phyloP scores from a whole-genome alignment of 2,329 filamentous ascomycete genomes.

The Gyromitra esculenta region DNA sequence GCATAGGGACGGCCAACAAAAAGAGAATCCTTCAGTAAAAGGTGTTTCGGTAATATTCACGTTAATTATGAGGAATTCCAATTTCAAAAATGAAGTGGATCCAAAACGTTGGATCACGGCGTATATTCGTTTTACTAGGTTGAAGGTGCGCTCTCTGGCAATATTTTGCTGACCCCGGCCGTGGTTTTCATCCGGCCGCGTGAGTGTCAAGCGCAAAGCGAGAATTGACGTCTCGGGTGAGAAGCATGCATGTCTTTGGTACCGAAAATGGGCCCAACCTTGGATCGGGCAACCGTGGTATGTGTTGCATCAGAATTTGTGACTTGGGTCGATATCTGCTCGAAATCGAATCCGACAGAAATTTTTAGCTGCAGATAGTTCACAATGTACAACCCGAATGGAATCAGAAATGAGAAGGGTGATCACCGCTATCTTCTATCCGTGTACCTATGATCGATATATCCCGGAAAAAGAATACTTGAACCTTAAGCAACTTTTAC shows the following conservation, averaged over 20 bases:
- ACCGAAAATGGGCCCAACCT: background rate
- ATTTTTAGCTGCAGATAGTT: background rate
- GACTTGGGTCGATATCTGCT: background rate
- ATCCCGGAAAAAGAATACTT: background rate
- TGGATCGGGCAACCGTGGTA: background rate
- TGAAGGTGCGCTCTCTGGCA: too few relatives aligned
- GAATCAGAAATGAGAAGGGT: background rate
- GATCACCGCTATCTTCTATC: background rate
- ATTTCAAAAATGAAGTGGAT: slow-evolving; percentile 5
- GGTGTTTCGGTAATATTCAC: slow-evolving; percentile 6
- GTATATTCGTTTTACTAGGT: background rate
- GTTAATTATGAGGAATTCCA: background rate
- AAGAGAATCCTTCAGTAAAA: background rate
- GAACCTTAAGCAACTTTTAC: background rate
- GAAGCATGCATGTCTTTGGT: background rate
- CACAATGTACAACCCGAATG: background rate
- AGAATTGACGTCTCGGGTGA: background rate
- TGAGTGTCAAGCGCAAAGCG: background rate
- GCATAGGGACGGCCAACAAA: background rate
- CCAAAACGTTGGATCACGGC: background rate
- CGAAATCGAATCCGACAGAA: background rate
- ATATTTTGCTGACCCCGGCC: too few relatives aligned
- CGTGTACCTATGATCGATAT: background rate
- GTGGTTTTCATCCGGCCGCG: too few relatives aligned
- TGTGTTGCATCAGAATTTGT: background rate